Evolutionary conservation across 116 monocot genomes (phyloP), one percentile per base, ranked within the genome.

Genomic region (Dioscorea cayenensis): DNA sequence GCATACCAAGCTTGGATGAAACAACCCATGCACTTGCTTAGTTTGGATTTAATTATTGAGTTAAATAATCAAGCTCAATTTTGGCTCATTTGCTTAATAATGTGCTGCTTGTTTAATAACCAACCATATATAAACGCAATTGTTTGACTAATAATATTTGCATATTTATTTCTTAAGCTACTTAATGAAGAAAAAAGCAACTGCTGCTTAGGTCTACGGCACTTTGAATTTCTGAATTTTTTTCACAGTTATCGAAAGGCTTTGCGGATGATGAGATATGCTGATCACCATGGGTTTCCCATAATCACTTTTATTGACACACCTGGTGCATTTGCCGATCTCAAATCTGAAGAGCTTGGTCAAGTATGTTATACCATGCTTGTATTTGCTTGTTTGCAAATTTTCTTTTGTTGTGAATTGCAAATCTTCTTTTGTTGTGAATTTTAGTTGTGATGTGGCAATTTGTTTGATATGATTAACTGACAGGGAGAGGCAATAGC

Each of bases 241-340:
- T 36, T 27, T 7, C 36, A 19, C 38, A 85, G 85, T 28, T 86
- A 83, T 63, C 79, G 77, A 22, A 86, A 82, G 55, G 83, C 86
- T 22, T 76, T 86, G 74, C 82, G 79, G 29, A 73, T 86, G 76
- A 86, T 86, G 82, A 74, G 36, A n/a, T 86, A 86, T 83, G 86
- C 79, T 38, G 83, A 86, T 73, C 81, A 82, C 29, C 76, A 83
- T 73, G 71, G 77, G 52, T 79, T 86, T 74, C 86, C 86, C 29
- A 82, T 86, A 43, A 77, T 82, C 73, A 82, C 86, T 64, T 86
- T 86, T 74, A 79, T 86, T 28, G 86, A 80, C 72, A 86, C 86
- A 51, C 83, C 86, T 51, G 83, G 80, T 36, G 86, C 79, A 60
- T 86, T 64, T 79, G 77, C 86, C 59, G 86, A 86, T 71, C 79